Evolutionary conservation across 148 eudicot genomes (phyloP), one percentile per base, ranked within the genome.

Genomic region (Rhododendron mucronatum): DNA sequence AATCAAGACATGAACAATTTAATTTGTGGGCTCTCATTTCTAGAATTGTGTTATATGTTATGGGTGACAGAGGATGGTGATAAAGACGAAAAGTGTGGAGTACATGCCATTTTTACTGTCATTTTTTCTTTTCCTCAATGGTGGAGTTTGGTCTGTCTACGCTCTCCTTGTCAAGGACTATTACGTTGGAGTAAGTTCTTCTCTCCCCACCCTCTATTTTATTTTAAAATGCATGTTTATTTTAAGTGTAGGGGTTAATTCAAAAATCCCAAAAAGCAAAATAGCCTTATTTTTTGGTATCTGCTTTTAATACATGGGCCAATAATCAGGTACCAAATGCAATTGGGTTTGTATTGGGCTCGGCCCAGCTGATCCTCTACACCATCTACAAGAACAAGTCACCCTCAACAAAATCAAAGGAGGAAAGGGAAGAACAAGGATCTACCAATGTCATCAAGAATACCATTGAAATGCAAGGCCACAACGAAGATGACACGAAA

Each of bases 61-160:
- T 23, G 14, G 39, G 1, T 82, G 4, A 44, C 85, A 90, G 92
- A 86, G 85, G 55, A 55, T 26, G 0, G 89, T 90, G 81, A 67
- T 88, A 23, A 88, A 88, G 84, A 88, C 57, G 44, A 90, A 79
- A 21, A 90, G 92, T 33, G 35, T 33, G n/a, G 83, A 88, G 55
- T 90, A 67, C 80, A 88, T 90, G 92, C 90, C 92, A 4, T 88
- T 90, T 69, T 78, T 5, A 14, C 90, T 90, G 3, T 87, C 89
- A 6, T 83, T 90, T 26, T 87, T 89, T 82, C 86, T 85, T n/a
- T 88, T 88, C 59, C 51, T 90, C 71, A 90, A 88, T 48, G 89
- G 78, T 6, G 88, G 82, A 7, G 81, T 65, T 9, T 90, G 92
- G 92, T 20, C 84, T 2, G 30, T 71, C 20, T 90, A 87, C 47